A percentile compares a stretch with the other conserved stretches of the same genome.
Evolutionary conservation across 2,329 filamentous ascomycete genomes (phyloP).

Genomic region (Colletotrichum sp.): DNA sequence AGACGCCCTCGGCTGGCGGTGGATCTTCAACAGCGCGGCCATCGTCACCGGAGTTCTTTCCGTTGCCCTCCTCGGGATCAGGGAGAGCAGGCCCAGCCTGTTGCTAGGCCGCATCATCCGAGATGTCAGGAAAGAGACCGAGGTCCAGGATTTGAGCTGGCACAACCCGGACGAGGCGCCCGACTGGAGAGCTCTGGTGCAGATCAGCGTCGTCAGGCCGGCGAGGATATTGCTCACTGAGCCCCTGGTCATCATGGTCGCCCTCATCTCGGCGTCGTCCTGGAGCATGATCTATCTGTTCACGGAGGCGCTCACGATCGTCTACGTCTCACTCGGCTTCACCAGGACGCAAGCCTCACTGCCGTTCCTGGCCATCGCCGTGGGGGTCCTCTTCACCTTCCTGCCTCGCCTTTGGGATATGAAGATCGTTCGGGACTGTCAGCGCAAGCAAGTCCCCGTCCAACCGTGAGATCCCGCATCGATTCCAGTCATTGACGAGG

Average conservation of each 20-base stretch:
- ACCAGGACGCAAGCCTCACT: conserved; percentile 37
- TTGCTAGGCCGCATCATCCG: conserved; percentile 34
- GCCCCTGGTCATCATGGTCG: conserved; percentile 48
- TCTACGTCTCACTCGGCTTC: conserved; percentile 43
- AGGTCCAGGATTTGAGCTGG: conserved; percentile 23
- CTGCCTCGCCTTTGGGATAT: conserved; percentile 47
- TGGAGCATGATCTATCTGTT: conserved; percentile 55
- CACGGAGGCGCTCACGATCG: conserved; percentile 44
- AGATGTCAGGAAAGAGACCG: conserved; percentile 7
- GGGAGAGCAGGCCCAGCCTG: conserved; percentile 49
- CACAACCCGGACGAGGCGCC: conserved; percentile 45
- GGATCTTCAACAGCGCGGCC: conserved; percentile 48
- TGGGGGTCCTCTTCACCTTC: conserved; percentile 45
- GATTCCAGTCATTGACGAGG: background rate
- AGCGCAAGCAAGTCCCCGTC: conserved; percentile 16
- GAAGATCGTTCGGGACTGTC: conserved; percentile 24
- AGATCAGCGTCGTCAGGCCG: conserved; percentile 44
- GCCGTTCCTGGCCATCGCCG: conserved; percentile 42
- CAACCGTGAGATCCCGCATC: conserved; percentile 22
- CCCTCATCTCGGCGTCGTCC: conserved; percentile 45
- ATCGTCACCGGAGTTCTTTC: conserved; percentile 38
- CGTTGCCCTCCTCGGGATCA: conserved; percentile 39
- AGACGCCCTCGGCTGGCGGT: conserved; percentile 43
- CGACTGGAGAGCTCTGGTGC: conserved; percentile 38
- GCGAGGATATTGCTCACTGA: conserved; percentile 48